A percentile compares a stretch with the other conserved stretches of the same genome.
Evolutionary conservation across 2,329 filamentous ascomycete genomes (phyloP).

Genomic region (Huntiella abstrusa): DNA sequence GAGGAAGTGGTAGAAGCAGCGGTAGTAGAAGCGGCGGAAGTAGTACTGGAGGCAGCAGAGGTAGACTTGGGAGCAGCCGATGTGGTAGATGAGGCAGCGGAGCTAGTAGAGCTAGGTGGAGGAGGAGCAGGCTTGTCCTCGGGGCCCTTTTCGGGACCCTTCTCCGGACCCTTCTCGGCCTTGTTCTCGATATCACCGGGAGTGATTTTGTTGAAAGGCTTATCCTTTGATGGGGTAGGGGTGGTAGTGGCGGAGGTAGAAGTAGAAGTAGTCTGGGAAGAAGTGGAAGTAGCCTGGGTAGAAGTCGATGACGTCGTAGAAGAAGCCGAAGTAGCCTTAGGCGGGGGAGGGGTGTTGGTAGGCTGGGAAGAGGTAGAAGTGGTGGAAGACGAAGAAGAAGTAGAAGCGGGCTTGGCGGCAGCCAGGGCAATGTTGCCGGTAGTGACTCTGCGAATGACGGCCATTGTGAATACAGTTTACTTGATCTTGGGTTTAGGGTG

Average conservation of each 20-base stretch:
- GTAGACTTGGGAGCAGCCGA: not conserved
- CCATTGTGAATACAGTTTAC: conserved; percentile 1
- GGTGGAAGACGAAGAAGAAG: not conserved
- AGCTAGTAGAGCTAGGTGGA: not conserved
- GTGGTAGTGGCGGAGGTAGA: not conserved
- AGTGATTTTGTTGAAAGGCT: not conserved
- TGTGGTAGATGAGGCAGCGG: not conserved
- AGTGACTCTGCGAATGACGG: conserved; percentile 1
- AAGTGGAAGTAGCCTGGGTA: not conserved
- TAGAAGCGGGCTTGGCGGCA: not conserved
- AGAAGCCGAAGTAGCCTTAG: not conserved
- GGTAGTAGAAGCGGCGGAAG: not conserved
- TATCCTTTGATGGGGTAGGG: not conserved
- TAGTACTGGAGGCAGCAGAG: not conserved
- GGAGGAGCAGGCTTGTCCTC: conserved; percentile 1
- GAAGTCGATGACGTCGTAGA: not conserved
- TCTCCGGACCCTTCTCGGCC: not conserved
- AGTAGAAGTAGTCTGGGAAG: not conserved
- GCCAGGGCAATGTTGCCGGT: not conserved
- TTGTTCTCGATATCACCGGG: conserved; percentile 3
- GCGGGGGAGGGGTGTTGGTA: not conserved
- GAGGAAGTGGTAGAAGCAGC: not conserved
- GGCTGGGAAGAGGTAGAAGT: not conserved
- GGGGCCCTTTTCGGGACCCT: not conserved
- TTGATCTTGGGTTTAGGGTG: not conserved